Evolutionary conservation across 164 flowering plant genomes (phyloP), one percentile per base, ranked within the genome.

Genomic region (Sextonia rubra): DNA sequence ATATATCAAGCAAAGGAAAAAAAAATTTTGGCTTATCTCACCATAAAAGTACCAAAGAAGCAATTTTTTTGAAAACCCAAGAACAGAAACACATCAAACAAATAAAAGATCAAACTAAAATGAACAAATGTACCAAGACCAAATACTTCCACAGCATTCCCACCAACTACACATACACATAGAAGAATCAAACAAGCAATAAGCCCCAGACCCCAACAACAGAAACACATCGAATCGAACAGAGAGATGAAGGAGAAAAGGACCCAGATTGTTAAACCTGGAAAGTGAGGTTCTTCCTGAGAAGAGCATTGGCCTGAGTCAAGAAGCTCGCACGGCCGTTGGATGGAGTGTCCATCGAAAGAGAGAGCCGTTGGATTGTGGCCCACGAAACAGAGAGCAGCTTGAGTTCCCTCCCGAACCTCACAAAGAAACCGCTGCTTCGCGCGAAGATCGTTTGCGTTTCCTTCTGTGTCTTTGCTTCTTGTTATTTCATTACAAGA

Each of bases 301-400:
- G 76, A 20, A 79, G 69, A 55, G 81, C 79, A 47, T 82, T 66
- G 1, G 82, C 84, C 71, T 79, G 84, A 6, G 73, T 73, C 44
- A 18, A 55, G 72, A 82, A 82, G 70, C 80, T 77, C 27, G 82
- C 82, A 72, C 25, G 68, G 5, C 69, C 61, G 18, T 26, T 73
- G 1, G 88, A 69, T 18, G 84, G 48, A 64, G 77, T 86, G 74
- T 81, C 91, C 93, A 90, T 77, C 56, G n/a, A 52, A 52, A 52
- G 58, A 17, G 49, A 7, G 12, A 52, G 58, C 58, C 58, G 58
- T 52, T 52, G 58, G 58, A 52, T 52, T 18, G 58, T 17, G 4
- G 2, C 58, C 58, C 17, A 52, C 44, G 44, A 52, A 52, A 18
- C 58, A 52, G 58, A 52, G n/a, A 37, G 44, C 44, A 5, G 44